Evolutionary conservation across 2,329 filamentous ascomycete species (phyloP).

Genomic region (Penicillium sp.): DNA sequence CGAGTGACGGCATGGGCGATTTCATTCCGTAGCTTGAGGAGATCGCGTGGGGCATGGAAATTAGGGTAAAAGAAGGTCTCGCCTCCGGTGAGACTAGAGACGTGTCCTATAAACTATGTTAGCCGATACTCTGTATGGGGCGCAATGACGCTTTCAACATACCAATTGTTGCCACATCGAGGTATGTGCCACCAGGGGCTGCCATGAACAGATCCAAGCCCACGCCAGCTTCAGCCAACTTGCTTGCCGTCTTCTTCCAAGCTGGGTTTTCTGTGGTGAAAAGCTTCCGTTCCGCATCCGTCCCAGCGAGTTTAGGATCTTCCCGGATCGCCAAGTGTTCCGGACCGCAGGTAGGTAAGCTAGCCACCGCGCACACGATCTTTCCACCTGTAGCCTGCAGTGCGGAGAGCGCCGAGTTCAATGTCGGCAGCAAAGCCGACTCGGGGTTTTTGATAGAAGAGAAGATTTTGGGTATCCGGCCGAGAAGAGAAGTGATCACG

Average conservation of each 20-base stretch:
- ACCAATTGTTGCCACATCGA: constrained; percentile 91
- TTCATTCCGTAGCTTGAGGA: constrained; percentile 78
- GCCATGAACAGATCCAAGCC: constrained; percentile 95
- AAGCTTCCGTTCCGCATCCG: constrained; percentile 88
- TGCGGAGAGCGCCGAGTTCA: constrained; percentile 81
- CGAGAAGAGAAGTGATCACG: constrained; percentile 84
- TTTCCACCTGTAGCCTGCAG: constrained; percentile 87
- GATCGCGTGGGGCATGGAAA: constrained; percentile 84
- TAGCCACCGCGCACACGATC: constrained; percentile 80
- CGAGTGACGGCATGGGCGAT: constrained; percentile 81
- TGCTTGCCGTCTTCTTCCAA: constrained; percentile 82
- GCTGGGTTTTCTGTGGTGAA: constrained; percentile 85
- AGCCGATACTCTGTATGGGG: constrained; percentile 4
- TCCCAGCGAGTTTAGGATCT: constrained; percentile 79
- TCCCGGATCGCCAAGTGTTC: constrained; percentile 83
- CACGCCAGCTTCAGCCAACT: constrained; percentile 82
- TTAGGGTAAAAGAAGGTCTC: constrained; percentile 98
- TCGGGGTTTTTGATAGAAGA: constrained; percentile 86
- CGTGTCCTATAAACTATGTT: constrained; percentile 59
- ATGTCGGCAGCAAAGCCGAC: constrained; percentile 77
- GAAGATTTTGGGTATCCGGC: constrained; percentile 81
- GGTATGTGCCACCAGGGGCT: constrained; percentile 82
- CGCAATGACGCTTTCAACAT: constrained; percentile 33
- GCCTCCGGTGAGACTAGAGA: constrained; percentile 85
- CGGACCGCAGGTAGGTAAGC: constrained; percentile 89